A percentile compares a stretch with the other conserved stretches of the same genome.
Conservation (phyloP, 192 early-diverging fungal species). For the Geranomyces michiganensis region DNA sequence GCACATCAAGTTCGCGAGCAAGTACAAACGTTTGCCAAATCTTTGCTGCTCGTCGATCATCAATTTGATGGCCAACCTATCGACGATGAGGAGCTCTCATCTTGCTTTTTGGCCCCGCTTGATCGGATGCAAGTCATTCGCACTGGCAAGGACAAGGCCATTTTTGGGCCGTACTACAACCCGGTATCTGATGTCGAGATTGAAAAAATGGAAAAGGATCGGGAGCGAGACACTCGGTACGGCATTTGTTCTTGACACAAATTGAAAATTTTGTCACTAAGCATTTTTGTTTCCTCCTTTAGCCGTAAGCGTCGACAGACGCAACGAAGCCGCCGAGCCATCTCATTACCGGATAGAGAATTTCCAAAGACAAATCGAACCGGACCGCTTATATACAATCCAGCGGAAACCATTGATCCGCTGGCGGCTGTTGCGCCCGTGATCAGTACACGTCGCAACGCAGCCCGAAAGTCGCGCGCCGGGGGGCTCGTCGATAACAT, state of each 20-base stretch:
- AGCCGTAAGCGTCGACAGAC: conserved; percentile 86
- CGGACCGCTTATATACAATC: conserved; percentile 26
- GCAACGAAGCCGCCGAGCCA: conserved; percentile 61
- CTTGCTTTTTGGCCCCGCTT: conserved; percentile 71
- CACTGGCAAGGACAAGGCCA: conserved; percentile 20
- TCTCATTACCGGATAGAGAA: conserved; percentile 72
- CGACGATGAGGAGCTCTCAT: conserved; percentile 78
- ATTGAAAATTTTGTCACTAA: neutral
- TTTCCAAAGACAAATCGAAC: conserved; percentile 66
- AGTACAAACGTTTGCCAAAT: conserved; percentile 81
- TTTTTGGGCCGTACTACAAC: conserved; percentile 39
- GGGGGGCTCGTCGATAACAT: neutral
- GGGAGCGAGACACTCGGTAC: conserved; percentile 69
- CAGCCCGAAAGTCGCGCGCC: neutral
- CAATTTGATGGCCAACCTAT: conserved; percentile 71
- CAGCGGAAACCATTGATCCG: neutral
- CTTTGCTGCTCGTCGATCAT: conserved; percentile 80
- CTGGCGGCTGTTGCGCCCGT: neutral
- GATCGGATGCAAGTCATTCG: conserved; percentile 34
- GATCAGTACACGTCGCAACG: neutral
- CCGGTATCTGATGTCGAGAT: conserved; percentile 45
- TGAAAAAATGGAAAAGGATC: conserved; percentile 82
- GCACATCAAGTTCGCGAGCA: conserved; percentile 95
- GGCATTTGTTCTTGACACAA: neutral
- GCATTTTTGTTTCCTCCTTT: neutral